Conservation (phyloP, 305 asterid species). For the Andrographis paniculata region DNA sequence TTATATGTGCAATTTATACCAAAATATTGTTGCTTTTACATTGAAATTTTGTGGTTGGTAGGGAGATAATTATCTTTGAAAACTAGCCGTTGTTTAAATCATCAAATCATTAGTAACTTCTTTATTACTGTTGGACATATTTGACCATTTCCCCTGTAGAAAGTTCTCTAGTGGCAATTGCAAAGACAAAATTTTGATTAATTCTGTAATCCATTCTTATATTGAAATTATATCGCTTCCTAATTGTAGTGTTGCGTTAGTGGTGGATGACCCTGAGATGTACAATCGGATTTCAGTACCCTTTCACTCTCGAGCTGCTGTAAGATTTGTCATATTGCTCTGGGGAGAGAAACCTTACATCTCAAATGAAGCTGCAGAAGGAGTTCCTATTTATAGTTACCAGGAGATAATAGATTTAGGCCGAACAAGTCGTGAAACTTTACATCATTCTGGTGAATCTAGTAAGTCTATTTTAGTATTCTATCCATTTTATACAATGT, state of each 20-base stretch:
- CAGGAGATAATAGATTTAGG: conserved; percentile 75
- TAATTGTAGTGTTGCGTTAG: conserved; percentile 74
- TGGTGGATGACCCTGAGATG: conserved; percentile 76
- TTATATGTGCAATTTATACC: no score
- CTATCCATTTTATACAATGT: not conserved
- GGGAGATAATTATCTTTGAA: no score
- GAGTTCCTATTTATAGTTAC: conserved; percentile 55
- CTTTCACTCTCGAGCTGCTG: conserved; percentile 39
- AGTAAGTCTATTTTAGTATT: conserved; percentile 41
- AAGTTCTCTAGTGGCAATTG: no score
- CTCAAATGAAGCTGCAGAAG: conserved; percentile 28
- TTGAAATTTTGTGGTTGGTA: no score
- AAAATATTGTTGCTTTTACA: no score
- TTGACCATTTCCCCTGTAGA: no score
- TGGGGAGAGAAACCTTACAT: conserved; percentile 89
- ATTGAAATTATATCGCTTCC: conserved; percentile 15
- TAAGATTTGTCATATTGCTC: conserved; percentile 63
- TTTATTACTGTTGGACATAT: no score
- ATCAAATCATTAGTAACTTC: no score
- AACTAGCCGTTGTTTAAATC: no score
- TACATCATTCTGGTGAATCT: conserved; percentile 58
- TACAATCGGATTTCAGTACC: conserved; percentile 44
- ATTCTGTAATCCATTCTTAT: conserved; percentile 12
- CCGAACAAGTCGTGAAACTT: conserved; percentile 38
- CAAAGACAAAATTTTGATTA: not conserved